Base-by-base conservation (phyloP, 805 yeast species). In the Sugiyamaella floridensis region DNA sequence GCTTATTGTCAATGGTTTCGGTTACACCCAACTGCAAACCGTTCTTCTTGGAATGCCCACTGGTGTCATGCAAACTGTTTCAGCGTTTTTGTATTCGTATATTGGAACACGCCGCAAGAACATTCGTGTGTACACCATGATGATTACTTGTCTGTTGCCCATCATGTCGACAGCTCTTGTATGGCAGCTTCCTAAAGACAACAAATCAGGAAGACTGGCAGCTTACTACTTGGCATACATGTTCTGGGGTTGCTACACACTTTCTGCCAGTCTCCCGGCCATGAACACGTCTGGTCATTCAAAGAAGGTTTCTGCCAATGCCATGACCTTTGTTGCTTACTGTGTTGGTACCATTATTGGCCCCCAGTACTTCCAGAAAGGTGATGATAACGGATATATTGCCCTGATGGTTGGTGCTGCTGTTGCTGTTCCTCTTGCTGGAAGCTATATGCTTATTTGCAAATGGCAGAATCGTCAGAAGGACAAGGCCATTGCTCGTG, bases 271-370 rank as follows among this genome's bases (percentile, higher is more conserved):
- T 34, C 32, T 47, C 7, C 32, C 49, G 9, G 49, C 49, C 15
- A 18, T 78, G 2, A 76, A 85, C 64, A 76, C 82, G 34, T 81
- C 89, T 2, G 93, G 93, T n/a, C 78, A 80, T 56, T 83, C 90
- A 9, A 86, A 86, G 67, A 81, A 83, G 59, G 73, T 81, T 59
- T 75, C 81, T 4, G 76, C 79, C 20, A 79, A 79, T 50, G 82
- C 83, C 6, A 64, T 82, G 41, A 77, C 76, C 47, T 73, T 85
- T 66, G 74, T 84, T 51, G 83, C 80, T 5, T 85, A 82, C 63
- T 79, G 85, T 40, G 76, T 79, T 44, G 86, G 87, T 16, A 81
- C 83, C 63, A 71, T 85, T 44, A 76, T 82, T 51, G 92, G 89
- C 2, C 89, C 92, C 6, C 89, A 83, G 66, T 43, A 16, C 26